Evolutionary conservation across 73 alveolate genomes (phyloP), one percentile per base, ranked within the genome.

Genomic region (Durusdinium trenchii): DNA sequence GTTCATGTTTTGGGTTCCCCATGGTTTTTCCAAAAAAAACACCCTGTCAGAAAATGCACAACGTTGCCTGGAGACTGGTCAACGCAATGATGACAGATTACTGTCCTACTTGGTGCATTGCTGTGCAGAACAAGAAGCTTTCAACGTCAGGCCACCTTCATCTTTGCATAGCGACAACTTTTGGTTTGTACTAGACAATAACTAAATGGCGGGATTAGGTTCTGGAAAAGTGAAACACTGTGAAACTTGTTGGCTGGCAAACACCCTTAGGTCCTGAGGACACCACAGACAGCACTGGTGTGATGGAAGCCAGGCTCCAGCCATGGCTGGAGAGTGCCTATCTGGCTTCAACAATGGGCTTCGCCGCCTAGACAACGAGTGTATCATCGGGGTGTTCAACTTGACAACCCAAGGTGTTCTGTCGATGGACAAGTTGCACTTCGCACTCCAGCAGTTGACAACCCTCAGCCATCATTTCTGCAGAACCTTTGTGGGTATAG

Each of bases 31-130:
- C 18, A 3, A 26, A 47, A 47, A 47, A 64, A 64, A 64, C 51
- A 52, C 38, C 48, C 3, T 10, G 43, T 32, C 76, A 84, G 94
- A 84, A 84, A 52, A 84, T 84, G 94, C 94, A 78, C 26, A 20
- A 42, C 9, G 42, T 45, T 4, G 87, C 52, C 20, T 78, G 87
- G 87, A 78, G 45, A 61, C 61, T 78, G 42, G 61, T 78, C 43
- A 78, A 78, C 62, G 28, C 7, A 16, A 45, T 7, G 6, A 78
- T 78, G 62, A 43, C 87, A 7, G 87, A 78, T 6, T 14, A 14
- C 61, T 40, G 62, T 20, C 87, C 87, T 0, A 78, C 61, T 0
- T 78, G 87, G 87, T 78, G 87, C 87, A 78, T 14, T 26, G 60
- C 43, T 14, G 26, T 43, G 62, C 87, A 35, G 40, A 73, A 73